Evolutionary conservation across 306 rosid genomes (phyloP).

Genomic region (Lupinus albus): DNA sequence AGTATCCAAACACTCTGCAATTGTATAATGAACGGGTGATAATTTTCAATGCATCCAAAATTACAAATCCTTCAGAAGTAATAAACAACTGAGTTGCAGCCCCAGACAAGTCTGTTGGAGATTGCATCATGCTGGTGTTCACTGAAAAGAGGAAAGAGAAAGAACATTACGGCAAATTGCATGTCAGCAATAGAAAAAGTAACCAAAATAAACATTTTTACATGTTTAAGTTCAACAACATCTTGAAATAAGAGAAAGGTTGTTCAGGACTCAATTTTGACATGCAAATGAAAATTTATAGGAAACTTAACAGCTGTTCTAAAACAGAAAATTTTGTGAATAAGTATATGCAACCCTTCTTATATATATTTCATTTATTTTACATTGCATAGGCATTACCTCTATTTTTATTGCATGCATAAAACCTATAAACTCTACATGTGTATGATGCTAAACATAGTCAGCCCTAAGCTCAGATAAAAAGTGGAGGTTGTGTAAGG

Average conservation of each 20-base stretch:
- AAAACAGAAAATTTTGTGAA: conserved; percentile 17
- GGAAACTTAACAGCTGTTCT: conserved; percentile 19
- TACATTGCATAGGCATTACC: conserved; percentile 13
- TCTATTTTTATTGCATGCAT: conserved; percentile 13
- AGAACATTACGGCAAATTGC: conserved; percentile 41
- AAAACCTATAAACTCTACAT: too few relatives aligned
- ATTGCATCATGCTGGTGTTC: conserved; percentile 56
- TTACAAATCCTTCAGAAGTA: conserved; percentile 73
- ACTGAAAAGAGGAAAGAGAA: conserved; percentile 56
- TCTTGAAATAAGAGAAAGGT: conserved; percentile 24
- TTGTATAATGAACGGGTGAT: conserved; percentile 77
- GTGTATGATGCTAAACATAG: too few relatives aligned
- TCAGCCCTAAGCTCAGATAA: too few relatives aligned
- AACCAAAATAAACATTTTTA: conserved; percentile 22
- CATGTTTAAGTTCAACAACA: conserved; percentile 24
- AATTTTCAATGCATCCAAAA: conserved; percentile 78
- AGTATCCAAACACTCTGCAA: conserved; percentile 90
- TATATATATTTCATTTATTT: conserved; percentile 22
- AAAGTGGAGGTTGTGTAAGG: too few relatives aligned
- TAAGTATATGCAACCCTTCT: conserved; percentile 21
- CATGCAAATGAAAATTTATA: conserved; percentile 30
- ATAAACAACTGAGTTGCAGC: conserved; percentile 62
- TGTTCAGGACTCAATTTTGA: not conserved
- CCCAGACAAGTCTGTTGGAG: conserved; percentile 59
- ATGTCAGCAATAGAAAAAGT: conserved; percentile 24